Evolutionary conservation across 2,329 filamentous ascomycete species (phyloP), one percentile per base, ranked within the genome.

Genomic region (Pseudogymnoascus sp.): DNA sequence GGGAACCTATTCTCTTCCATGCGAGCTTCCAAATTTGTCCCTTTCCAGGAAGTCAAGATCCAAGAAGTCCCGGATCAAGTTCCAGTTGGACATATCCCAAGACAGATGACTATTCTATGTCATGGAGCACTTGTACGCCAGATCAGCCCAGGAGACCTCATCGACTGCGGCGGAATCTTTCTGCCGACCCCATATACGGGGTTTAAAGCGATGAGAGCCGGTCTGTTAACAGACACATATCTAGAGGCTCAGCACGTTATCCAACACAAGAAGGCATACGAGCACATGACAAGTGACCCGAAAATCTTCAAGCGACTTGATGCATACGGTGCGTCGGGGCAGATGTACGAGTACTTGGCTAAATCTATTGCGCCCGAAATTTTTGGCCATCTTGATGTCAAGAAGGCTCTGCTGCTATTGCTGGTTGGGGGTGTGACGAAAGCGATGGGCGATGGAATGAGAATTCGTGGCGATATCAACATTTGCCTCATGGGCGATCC

Each of bases 21-120:
- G n/a, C 85, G 95, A 71, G 95, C 93, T 0, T 97, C 93, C 62
- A 99, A 98, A 73, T 99, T 98, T 73, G 79, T 96, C 72, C 92
- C 95, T 3, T 99, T 99, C 80, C 95, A 99, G 77, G 95, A 99
- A 77, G 87, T 98, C 77, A 98, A 98, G 79, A 92, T 99, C 64
- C 95, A 99, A 77, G 95, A 99, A 75, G 91, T 98, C 86, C 92
- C 95, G n/a, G 95, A 99, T 75, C 95, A 99, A 76, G 95, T 99
- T 0, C 95, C 95, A 6, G 96, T 99, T 68, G 95, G 95, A 61
- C 95, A 99, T 75, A 99, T 99, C 71, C 95, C 95, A 34, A 86
- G 95, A 65, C 92, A 92, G 64, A 79, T 99, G 67, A 98, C 93
- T 0, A 80, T 99, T 21, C 85, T 96, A 71, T 96, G 92, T 76